These are phyloP conservation scores for Candida tallmaniae DNA, from an alignment of 805 yeast species.

Conservation along the genomic window DNA sequence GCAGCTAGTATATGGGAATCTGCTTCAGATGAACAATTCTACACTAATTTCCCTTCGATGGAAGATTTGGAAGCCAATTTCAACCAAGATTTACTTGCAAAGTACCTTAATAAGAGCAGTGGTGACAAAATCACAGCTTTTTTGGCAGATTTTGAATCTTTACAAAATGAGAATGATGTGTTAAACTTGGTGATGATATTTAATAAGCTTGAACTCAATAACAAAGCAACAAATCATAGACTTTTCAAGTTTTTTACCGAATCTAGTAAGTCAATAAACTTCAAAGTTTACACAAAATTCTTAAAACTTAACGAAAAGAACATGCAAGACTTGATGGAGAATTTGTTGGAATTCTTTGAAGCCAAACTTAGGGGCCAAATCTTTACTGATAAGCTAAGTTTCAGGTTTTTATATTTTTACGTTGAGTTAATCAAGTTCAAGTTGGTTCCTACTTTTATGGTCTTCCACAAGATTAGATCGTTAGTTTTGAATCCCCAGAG, in stretches of 20 bases:
- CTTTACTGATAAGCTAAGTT: constrained; percentile 46
- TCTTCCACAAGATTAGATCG: constrained; percentile 67
- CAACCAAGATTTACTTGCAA: constrained; percentile 8
- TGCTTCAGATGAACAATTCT: constrained; percentile 60
- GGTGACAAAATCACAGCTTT: constrained; percentile 42
- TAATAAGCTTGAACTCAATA: constrained; percentile 51
- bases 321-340: constrained; percentile 48
- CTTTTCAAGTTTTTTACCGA: constrained; percentile 53
- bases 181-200: constrained; percentile 46
- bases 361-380: constrained; percentile 58
- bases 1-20: constrained; percentile 52
- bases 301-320: constrained; percentile 52
- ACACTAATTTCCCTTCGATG: constrained; percentile 48
- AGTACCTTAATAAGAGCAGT: constrained; percentile 27
- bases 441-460: constrained; percentile 62
- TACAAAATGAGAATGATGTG: constrained; percentile 43
- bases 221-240: constrained; percentile 68
- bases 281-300: constrained; percentile 59
- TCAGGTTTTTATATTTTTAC: constrained; percentile 57
- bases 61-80: constrained; percentile 17
- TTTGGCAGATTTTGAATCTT: constrained; percentile 38
- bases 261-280: constrained; percentile 40
- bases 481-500: constrained; percentile 49
- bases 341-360: constrained; percentile 53
- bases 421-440: constrained; percentile 75